A percentile compares a stretch with the other conserved stretches of the same genome.
Evolutionary conservation across 179 eudicot genomes (phyloP).

Genomic region (Spergularia azorica): DNA sequence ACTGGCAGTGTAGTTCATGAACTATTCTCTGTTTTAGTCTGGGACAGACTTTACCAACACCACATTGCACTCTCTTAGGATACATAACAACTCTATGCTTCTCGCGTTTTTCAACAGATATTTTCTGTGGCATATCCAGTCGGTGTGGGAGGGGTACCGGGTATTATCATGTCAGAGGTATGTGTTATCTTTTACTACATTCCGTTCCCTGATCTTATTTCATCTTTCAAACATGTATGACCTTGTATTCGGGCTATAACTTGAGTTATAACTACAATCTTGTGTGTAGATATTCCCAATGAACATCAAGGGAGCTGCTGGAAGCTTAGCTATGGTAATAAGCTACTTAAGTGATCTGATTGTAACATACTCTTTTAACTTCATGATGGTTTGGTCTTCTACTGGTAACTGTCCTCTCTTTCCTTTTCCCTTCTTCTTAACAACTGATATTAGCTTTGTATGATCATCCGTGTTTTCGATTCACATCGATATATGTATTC

Average conservation of each 20-base stretch:
- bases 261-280: not conserved
- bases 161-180: conserved; percentile 42
- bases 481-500: not conserved
- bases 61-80: not conserved
- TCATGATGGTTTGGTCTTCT: conserved; percentile 35
- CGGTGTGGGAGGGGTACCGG: conserved; percentile 46
- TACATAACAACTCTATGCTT: not conserved
- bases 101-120: conserved; percentile 8
- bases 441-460: not conserved
- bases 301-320: conserved; percentile 41
- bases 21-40: not conserved
- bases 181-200: not conserved
- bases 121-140: conserved; percentile 33
- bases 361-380: conserved; percentile 41
- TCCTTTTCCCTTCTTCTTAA: not conserved
- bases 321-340: conserved; percentile 35
- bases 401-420: conserved; percentile 21
- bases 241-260: not conserved
- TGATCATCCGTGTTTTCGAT: no score
- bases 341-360: conserved; percentile 23
- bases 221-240: not conserved
- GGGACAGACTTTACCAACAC: not conserved
- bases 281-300: conserved; percentile 39
- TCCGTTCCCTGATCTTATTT: no score
- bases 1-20: not conserved